Conservation (phyloP, 2,329 filamentous ascomycete genomes). For the Diaporthe citri region DNA sequence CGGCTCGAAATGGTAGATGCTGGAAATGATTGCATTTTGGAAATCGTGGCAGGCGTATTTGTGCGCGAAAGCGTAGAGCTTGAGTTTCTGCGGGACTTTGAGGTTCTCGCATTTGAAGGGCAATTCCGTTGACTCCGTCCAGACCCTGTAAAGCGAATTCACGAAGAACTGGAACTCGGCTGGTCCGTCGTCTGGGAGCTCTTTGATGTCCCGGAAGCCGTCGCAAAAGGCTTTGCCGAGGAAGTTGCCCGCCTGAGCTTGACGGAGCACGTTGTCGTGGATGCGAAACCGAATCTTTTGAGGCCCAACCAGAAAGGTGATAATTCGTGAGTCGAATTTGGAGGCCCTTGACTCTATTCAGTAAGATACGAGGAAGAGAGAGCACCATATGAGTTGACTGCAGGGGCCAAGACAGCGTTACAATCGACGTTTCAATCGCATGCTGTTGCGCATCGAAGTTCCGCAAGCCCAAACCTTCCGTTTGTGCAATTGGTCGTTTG, state of each 20-base stretch:
- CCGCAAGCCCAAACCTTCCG: neutral
- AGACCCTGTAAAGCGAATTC: constrained; percentile 47
- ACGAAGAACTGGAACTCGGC: constrained; percentile 45
- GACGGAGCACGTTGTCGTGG: neutral
- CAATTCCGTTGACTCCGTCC: no score
- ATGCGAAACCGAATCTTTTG: neutral
- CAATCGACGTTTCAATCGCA: no score
- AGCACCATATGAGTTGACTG: neutral
- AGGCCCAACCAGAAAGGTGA: constrained; percentile 4
- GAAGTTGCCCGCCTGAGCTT: neutral
- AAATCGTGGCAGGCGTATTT: neutral
- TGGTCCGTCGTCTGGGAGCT: constrained; percentile 49
- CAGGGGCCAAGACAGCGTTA: neutral
- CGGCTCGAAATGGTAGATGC: neutral
- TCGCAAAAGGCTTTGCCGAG: neutral
- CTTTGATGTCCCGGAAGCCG: neutral
- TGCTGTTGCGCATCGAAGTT: neutral
- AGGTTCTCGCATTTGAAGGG: neutral
- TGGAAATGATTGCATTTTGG: constrained; percentile 4
- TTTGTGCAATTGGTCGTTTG: neutral
- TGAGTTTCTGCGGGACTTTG: neutral
- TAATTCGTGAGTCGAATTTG: neutral
- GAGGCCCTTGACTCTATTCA: neutral
- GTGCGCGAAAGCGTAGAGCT: constrained; percentile 14
- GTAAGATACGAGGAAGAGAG: neutral